Conservation (phyloP, 2,329 filamentous ascomycete species). For the Didymella sp. region DNA sequence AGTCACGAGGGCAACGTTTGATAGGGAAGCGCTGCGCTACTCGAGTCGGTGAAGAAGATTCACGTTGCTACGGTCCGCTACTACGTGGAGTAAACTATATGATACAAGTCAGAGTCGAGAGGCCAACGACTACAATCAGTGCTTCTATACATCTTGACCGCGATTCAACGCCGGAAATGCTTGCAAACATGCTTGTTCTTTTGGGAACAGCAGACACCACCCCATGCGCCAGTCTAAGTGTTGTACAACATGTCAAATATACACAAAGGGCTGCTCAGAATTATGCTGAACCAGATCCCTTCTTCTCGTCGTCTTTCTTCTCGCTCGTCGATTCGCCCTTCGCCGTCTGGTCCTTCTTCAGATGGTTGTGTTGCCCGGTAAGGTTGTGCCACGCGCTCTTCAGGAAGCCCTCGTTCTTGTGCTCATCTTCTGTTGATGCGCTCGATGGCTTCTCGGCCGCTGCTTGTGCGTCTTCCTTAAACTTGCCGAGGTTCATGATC, state of each 20-base stretch:
- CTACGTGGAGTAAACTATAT: constrained; percentile 20
- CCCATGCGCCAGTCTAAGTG: constrained; percentile 26
- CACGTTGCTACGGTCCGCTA: constrained; percentile 3
- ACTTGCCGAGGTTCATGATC: constrained; percentile 79
- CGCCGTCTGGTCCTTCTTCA: constrained; percentile 37
- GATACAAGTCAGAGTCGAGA: constrained; percentile 49
- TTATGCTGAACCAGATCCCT: constrained; percentile 46
- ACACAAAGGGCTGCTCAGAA: constrained; percentile 1
- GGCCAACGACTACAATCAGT: constrained; percentile 29
- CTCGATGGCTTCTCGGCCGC: constrained; percentile 24
- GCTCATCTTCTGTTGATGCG: constrained; percentile 42
- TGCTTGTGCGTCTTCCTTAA: constrained; percentile 40
- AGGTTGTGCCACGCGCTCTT: constrained; percentile 93
- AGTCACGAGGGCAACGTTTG: neutral
- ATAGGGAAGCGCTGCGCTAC: constrained; percentile 14
- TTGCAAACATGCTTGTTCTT: constrained; percentile 27
- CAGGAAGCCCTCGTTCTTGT: constrained; percentile 87
- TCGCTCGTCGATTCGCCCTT: constrained; percentile 36
- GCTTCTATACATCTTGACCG: constrained; percentile 31
- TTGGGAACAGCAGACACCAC: constrained; percentile 16
- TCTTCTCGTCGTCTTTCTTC: constrained; percentile 39
- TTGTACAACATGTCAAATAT: constrained; percentile 25
- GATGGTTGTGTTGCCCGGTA: constrained; percentile 70
- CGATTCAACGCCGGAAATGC: constrained; percentile 43
- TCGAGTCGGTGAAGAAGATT: neutral